Evolutionary conservation across 139 green algal genomes (phyloP), one percentile per base, ranked within the genome.

Genomic region (Parachlorella kessleri): DNA sequence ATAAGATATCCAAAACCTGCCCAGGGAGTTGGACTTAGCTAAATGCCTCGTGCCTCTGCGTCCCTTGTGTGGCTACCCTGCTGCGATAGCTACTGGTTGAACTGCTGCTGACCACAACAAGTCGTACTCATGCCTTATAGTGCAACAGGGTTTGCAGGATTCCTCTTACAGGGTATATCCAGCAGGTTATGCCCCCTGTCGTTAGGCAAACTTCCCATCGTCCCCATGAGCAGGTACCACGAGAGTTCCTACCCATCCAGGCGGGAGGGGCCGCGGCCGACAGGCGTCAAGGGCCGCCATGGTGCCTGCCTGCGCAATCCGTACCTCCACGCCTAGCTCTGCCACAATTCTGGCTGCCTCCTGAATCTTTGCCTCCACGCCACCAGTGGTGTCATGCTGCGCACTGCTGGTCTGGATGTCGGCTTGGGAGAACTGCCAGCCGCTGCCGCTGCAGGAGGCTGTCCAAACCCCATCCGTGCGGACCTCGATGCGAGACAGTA

Each of bases 331-430:
- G 7, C 87, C 88, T 26, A 74, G 37, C 30, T 64, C 55, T 1
- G 78, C 72, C 36, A 78, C 90, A 9, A 93, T 81, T 2, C 70
- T 73, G 5, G 81, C 90, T 33, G 87, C 89, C 66, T 93, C 90
- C 36, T 81, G 37, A 4, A 94, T 78, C 72, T 94, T 94, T 6
- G 71, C 75, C 2, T 72, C 76, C 8, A 94, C 90, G 38, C 90
- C 90, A 36, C 89, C 89, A 64, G 89, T 84, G 36, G 70, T 86
- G 41, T 86, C 83, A 41, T 86, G 73, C 28, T 75, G 42, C 28
- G 76, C 41, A 21, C 23, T 67, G 55, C 67, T 74, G 66, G 70
- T 77, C 7, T 59, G 67, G 24, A 79, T 24, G 9, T 59, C 48
- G 14, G 21, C 21, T 18, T 59, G 14, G 21, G 48, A 59, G 14